These are phyloP conservation scores for Umbelopsis isabellina DNA, from an alignment of 192 early-diverging fungal genomes.

Conservation along the genomic window DNA sequence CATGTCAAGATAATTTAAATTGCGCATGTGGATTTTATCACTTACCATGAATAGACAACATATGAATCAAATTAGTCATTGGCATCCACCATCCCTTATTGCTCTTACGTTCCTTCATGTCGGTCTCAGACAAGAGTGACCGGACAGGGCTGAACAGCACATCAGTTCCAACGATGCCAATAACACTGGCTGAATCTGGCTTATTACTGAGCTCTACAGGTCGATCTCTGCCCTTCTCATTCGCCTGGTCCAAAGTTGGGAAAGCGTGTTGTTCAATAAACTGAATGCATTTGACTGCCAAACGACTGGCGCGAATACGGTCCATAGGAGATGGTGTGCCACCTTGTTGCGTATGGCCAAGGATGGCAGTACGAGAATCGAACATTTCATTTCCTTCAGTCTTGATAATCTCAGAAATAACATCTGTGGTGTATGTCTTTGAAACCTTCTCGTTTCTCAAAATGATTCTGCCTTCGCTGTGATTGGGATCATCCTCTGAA, in stretches of 20 bases:
- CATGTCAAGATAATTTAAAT: no score
- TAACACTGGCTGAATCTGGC: conserved; percentile 68
- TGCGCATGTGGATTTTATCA: not conserved
- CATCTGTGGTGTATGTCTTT: conserved; percentile 88
- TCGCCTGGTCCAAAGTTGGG: conserved; percentile 52
- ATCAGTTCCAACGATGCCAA: conserved; percentile 81
- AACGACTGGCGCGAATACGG: conserved; percentile 88
- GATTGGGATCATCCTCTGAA: conserved; percentile 68
- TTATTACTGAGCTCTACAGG: conserved; percentile 64
- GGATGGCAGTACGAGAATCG: conserved; percentile 86
- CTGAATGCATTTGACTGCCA: conserved; percentile 80
- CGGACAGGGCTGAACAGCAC: conserved; percentile 74
- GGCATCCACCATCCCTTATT: conserved; percentile 73
- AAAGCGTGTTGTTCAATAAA: conserved; percentile 77
- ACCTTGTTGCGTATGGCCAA: conserved; percentile 97
- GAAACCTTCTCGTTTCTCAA: conserved; percentile 78
- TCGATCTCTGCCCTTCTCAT: conserved; percentile 45
- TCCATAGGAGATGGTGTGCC: conserved; percentile 92
- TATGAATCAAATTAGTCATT: conserved; percentile 57
- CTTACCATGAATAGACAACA: conserved; percentile 58
- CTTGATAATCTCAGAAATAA: conserved; percentile 82
- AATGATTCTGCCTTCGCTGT: conserved; percentile 85
- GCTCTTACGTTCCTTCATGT: conserved; percentile 80
- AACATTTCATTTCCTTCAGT: conserved; percentile 88
- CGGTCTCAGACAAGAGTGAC: conserved; percentile 70